A percentile compares a stretch with the other conserved stretches of the same genome.
Conservation (phyloP, 2,329 filamentous ascomycete genomes). For the Exophiala alcalophila region DNA sequence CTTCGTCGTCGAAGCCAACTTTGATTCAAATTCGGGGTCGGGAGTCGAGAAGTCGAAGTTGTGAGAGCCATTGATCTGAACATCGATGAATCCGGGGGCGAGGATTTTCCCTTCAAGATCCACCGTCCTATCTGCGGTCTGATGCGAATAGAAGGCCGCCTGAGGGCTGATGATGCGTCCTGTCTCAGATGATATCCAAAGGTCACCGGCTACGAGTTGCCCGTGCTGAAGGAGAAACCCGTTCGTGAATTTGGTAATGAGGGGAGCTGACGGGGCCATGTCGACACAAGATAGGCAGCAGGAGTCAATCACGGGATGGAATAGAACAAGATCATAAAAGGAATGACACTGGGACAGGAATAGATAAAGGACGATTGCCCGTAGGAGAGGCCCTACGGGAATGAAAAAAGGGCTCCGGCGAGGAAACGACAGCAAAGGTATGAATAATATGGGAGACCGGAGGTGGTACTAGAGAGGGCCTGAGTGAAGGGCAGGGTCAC, state of each 20-base stretch:
- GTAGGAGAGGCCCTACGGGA: constrained; percentile 26
- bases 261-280: constrained; percentile 34
- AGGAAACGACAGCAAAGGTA: constrained; percentile 68
- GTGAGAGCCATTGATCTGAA: constrained; percentile 87
- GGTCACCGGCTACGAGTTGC: constrained; percentile 67
- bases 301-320: constrained; percentile 31
- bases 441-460: constrained; percentile 36
- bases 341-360: not conserved
- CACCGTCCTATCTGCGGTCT: constrained; percentile 67
- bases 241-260: constrained; percentile 84
- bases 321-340: not conserved
- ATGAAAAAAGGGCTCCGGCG: constrained; percentile 14
- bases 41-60: constrained; percentile 86
- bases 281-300: constrained; percentile 37
- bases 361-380: constrained; percentile 22
- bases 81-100: constrained; percentile 82
- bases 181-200: constrained; percentile 81
- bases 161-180: constrained; percentile 77
- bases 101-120: constrained; percentile 81
- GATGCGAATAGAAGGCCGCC: constrained; percentile 52
- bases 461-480: constrained; percentile 7
- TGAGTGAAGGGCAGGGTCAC: constrained; percentile 16
- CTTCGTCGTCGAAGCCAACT: constrained; percentile 68
- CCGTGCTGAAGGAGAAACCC: constrained; percentile 71
- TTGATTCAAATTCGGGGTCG: constrained; percentile 66